Percentiles rank a stretch among this genome's conserved stretches.
These are phyloP conservation scores for Penicillium robsamsonii DNA, from an alignment of 495 filamentous ascomycete species.

Conservation along the genomic window DNA sequence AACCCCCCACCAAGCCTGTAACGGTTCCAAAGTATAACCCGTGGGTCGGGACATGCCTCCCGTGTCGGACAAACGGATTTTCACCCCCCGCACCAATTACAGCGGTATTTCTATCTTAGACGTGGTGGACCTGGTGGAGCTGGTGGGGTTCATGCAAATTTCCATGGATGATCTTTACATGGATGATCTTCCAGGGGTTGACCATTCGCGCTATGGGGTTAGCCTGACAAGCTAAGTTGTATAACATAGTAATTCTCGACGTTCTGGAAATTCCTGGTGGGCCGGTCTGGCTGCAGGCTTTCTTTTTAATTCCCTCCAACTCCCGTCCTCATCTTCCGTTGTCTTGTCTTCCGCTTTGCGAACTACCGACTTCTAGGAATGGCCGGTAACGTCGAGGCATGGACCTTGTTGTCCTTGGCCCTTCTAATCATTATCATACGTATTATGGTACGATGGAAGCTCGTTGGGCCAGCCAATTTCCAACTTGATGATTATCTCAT, in stretches of 20 bases:
- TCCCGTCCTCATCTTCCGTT: not conserved
- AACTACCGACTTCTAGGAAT: conserved; percentile 9
- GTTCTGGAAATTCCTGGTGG: not conserved
- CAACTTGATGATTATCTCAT: conserved; percentile 58
- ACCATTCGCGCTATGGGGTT: not conserved
- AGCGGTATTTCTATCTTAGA: not conserved
- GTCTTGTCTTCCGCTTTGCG: not conserved
- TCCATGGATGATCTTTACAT: not conserved
- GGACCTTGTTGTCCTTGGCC: conserved; percentile 46
- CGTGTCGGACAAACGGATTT: not conserved
- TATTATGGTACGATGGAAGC: conserved; percentile 42
- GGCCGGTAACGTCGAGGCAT: conserved; percentile 41
- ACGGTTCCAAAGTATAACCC: not conserved
- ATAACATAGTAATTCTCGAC: not conserved
- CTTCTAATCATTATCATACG: conserved; percentile 45
- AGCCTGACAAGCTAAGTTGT: not conserved
- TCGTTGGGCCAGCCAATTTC: conserved; percentile 45
- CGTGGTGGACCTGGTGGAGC: not conserved
- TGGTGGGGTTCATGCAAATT: conserved; percentile 1
- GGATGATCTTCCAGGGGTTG: not conserved
- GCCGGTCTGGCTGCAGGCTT: not conserved
- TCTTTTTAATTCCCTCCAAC: conserved; percentile 2
- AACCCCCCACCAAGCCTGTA: not conserved
- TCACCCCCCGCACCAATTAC: not conserved
- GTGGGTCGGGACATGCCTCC: conserved; percentile 3